Conservation (phyloP, 169 alveolate genomes). For the Babesia ovis region DNA sequence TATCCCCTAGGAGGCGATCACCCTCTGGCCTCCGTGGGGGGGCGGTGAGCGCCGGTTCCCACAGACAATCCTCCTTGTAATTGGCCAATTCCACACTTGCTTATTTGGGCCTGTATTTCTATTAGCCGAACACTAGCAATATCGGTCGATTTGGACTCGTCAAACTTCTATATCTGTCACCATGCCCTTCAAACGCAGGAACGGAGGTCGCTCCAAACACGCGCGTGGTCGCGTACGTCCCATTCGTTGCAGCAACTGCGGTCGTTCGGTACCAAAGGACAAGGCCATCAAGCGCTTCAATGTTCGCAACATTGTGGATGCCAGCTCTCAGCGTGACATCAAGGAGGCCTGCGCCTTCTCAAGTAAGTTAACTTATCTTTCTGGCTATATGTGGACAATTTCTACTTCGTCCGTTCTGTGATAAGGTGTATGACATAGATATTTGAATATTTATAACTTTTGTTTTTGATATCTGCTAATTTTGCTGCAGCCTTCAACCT, state of each 20-base stretch:
- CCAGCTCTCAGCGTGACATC: conserved; percentile 97
- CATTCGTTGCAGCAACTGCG: conserved; percentile 98
- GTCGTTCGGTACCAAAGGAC: conserved; percentile 97
- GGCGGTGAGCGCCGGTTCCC: conserved; percentile 16
- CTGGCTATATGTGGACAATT: background rate
- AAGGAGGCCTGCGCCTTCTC: conserved; percentile 93
- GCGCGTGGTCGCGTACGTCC: conserved; percentile 98
- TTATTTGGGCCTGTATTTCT: background rate
- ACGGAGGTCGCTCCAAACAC: conserved; percentile 98
- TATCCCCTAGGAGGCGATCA: background rate
- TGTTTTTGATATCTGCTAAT: conserved; percentile 17
- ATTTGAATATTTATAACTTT: background rate
- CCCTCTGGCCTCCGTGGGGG: conserved; percentile 41
- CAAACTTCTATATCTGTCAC: conserved; percentile 3
- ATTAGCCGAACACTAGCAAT: background rate
- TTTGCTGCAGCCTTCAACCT: conserved; percentile 79
- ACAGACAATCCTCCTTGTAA: background rate
- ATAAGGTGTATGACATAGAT: background rate
- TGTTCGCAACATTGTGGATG: conserved; percentile 98
- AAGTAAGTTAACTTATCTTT: conserved; percentile 21
- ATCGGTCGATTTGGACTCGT: too few species aligned
- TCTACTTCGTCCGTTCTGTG: background rate
- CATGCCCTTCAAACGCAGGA: conserved; percentile 99
- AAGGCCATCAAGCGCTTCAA: conserved; percentile 98
- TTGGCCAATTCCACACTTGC: background rate